These are phyloP conservation scores for Pascua sp. DNA, from an alignment of 1,284 basidiomycete species.

Conservation along the genomic window DNA sequence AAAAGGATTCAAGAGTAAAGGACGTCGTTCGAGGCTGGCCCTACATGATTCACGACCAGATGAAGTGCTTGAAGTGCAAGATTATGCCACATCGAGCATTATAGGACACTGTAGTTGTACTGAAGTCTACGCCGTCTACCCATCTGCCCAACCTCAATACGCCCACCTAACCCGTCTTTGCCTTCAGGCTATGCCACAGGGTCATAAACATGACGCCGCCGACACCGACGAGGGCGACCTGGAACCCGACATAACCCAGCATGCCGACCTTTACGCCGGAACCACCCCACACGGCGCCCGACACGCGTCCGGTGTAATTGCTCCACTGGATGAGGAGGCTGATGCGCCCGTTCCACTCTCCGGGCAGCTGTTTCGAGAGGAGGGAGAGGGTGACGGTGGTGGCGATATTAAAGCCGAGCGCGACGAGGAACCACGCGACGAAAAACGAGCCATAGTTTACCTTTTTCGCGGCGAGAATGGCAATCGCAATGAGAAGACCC, in stretches of 20 bases:
- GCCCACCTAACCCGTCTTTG: conserved; percentile 5
- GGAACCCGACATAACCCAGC: conserved; percentile 1
- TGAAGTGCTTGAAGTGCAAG: no score
- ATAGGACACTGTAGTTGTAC: no score
- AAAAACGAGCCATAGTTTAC: conserved; percentile 7
- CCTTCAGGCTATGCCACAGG: conserved; percentile 9
- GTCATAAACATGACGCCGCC: conserved; percentile 5
- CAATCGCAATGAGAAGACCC: conserved; percentile 1
- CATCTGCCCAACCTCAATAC: no score
- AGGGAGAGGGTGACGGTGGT: conserved; percentile 8
- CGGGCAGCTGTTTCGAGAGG: conserved; percentile 10
- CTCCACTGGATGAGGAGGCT: conserved; percentile 8
- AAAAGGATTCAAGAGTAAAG: no score
- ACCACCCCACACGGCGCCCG: conserved; percentile 12
- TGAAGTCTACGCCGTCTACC: no score
- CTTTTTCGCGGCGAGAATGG: background rate
- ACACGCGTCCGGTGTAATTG: conserved; percentile 9
- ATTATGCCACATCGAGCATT: no score
- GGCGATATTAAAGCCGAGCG: conserved; percentile 9
- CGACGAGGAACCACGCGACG: conserved; percentile 8
- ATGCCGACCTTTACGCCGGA: conserved; percentile 14
- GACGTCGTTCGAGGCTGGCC: no score
- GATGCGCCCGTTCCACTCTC: conserved; percentile 8
- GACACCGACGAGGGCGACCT: conserved; percentile 2
- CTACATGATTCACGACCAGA: no score